Conservation (phyloP, 2,329 filamentous ascomycete species). For the Monosporascus sp. region DNA sequence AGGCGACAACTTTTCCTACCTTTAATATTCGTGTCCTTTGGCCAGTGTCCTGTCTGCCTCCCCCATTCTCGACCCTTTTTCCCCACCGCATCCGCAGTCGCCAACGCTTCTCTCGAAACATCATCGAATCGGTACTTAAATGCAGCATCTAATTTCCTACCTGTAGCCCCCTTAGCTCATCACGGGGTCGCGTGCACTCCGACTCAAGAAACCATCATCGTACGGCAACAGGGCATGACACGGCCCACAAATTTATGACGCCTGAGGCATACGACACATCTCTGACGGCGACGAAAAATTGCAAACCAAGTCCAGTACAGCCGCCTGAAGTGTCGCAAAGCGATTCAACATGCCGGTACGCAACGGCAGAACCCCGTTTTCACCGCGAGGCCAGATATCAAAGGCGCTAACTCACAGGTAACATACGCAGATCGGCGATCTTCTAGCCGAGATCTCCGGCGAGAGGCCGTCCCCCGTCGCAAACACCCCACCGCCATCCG, state of each 20-base stretch:
- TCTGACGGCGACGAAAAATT: constrained; percentile 18
- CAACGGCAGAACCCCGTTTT: constrained; percentile 6
- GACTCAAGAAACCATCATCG: neutral
- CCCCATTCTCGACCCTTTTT: neutral
- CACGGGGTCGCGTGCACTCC: neutral
- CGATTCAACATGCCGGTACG: constrained; percentile 33
- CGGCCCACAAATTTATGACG: constrained; percentile 24
- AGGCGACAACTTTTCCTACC: neutral
- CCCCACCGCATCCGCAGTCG: neutral
- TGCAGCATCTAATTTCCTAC: neutral
- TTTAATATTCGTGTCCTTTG: neutral
- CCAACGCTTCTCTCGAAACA: neutral
- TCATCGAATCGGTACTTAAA: neutral
- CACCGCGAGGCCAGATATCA: neutral
- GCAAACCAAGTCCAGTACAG: constrained; percentile 7
- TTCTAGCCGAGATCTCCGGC: constrained; percentile 59
- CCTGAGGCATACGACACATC: constrained; percentile 14
- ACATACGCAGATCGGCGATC: constrained; percentile 44
- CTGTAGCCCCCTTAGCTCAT: neutral
- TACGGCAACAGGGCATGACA: constrained; percentile 17
- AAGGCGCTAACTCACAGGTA: constrained; percentile 16
- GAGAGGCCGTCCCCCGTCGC: constrained; percentile 37
- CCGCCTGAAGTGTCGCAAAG: constrained; percentile 8
- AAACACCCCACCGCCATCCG: constrained; percentile 23
- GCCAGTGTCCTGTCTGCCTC: neutral